Base-by-base conservation (phyloP, 768 basidiomycete species). In the Leccinum pellstonianum region DNA sequence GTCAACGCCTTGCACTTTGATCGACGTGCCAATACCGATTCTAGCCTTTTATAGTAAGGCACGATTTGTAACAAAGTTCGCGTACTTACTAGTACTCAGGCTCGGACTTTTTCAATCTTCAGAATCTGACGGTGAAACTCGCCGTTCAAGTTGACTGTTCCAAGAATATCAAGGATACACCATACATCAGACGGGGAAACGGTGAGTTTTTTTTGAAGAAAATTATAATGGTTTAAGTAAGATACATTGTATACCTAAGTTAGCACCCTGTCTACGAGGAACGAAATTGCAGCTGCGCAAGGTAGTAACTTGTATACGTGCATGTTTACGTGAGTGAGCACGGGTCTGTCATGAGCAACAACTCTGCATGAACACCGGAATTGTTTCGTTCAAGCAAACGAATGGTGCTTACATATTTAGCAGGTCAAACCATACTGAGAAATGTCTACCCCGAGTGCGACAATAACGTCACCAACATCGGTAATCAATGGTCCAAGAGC, bases 401-500 rank as follows among this genome's bases (percentile, higher is more conserved):
- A n/a, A 27, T 12, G 19, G 29, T 17, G 29, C 33, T 3, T 57
- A 57, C 25, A 60, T 58, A 58, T 62, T 62, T 49, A 70, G 29
- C 56, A 75, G 50, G 48, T 61, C 64, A 41, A 41, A 41, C 41
- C 17, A 41, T 41, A 41, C 17, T 55, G 76, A 62, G 58, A 74
- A 25, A 58, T 50, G 23, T 50, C 52, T 41, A 70, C 55, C 49
- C 63, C 59, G 52, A 77, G 70, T 17, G 48, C 52, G 41, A 61
- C 12, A 52, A 76, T 57, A 55, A 74, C 55, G 21, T 57, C 23
- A 12, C 63, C 14, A 54, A 69, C 57, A 19, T 54, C 55, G 12
- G 54, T 50, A 38, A 76, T 27, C 51, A 70, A 52, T 50, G 66
- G 65, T 19, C 61, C 23, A 17, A 77, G 58, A 43, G 61, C 41